phyloP scores from a whole-genome alignment of 495 filamentous ascomycete species.

The Penicillium longicatenatum region DNA sequence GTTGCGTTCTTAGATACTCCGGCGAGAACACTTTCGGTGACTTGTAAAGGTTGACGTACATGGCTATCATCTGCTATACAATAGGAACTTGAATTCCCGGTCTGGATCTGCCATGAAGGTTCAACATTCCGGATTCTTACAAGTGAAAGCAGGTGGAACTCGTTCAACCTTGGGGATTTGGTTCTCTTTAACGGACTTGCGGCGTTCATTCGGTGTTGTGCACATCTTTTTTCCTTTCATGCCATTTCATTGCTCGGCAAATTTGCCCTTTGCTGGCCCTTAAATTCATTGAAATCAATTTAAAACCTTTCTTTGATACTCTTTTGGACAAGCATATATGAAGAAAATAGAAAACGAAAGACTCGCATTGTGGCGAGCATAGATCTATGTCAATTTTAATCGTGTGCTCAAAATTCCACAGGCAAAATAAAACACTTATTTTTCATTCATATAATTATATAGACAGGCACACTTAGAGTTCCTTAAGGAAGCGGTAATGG shows the following conservation, averaged over 20 bases:
- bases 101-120: constrained; percentile 2
- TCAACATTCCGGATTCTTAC: not conserved
- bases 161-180: constrained; percentile 12
- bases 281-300: constrained; percentile 7
- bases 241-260: constrained; percentile 19
- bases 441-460: too few species aligned
- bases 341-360: not conserved
- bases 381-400: not conserved
- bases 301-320: not conserved
- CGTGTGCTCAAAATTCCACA: too few species aligned
- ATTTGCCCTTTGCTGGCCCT: constrained; percentile 2
- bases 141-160: constrained; percentile 13
- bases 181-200: constrained; percentile 19
- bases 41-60: constrained; percentile 30
- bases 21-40: constrained; percentile 99
- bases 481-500: not conserved
- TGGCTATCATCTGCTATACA: constrained; percentile 9
- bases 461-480: too few species aligned
- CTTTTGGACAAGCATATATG: not conserved
- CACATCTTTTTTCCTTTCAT: constrained; percentile 13
- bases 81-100: not conserved
- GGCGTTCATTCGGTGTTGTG: constrained; percentile 34
- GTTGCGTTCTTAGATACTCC: constrained; percentile 72
- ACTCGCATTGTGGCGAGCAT: not conserved
- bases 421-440: too few species aligned